These are phyloP conservation scores for Meripilus lineatus DNA, from an alignment of 1,284 basidiomycete genomes.

Conservation along the genomic window DNA sequence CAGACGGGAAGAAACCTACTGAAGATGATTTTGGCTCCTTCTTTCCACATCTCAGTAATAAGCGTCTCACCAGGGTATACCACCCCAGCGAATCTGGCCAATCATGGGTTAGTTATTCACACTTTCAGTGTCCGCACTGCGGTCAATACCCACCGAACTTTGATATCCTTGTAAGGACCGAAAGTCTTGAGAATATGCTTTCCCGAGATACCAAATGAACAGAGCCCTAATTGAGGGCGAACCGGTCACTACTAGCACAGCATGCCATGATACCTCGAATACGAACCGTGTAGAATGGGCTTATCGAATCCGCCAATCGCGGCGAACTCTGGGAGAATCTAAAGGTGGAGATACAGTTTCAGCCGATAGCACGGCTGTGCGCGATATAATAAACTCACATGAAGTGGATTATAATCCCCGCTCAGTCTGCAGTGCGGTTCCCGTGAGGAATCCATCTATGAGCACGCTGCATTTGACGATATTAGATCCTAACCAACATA, in stretches of 20 bases:
- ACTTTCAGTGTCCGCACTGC: neutral
- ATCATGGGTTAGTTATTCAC: neutral
- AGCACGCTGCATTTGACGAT: no score
- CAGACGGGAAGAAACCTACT: slow-evolving; percentile 43
- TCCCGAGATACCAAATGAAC: slow-evolving; percentile 91
- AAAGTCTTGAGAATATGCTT: slow-evolving; percentile 90
- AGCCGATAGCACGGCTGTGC: neutral
- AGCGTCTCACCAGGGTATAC: slow-evolving; percentile 96
- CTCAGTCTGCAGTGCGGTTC: slow-evolving; percentile 51
- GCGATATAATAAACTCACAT: slow-evolving; percentile 45
- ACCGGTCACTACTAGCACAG: neutral
- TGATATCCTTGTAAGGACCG: slow-evolving; percentile 89
- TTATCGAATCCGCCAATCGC: slow-evolving; percentile 92
- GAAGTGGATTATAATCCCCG: slow-evolving; percentile 90
- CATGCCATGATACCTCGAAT: neutral
- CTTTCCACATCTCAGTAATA: slow-evolving; percentile 97
- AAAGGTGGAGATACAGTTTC: neutral
- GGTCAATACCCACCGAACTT: slow-evolving; percentile 69
- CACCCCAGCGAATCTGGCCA: slow-evolving; percentile 72
- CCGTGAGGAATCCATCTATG: no score
- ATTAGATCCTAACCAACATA: slow-evolving; percentile 27
- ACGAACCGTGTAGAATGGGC: slow-evolving; percentile 73
- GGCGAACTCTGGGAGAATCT: slow-evolving; percentile 93
- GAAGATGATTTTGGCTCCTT: slow-evolving; percentile 89
- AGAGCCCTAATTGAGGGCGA: slow-evolving; percentile 54